These are phyloP conservation scores for Pseudocercospora crystallina DNA, from an alignment of 2,329 filamentous ascomycete genomes.

Conservation along the genomic window DNA sequence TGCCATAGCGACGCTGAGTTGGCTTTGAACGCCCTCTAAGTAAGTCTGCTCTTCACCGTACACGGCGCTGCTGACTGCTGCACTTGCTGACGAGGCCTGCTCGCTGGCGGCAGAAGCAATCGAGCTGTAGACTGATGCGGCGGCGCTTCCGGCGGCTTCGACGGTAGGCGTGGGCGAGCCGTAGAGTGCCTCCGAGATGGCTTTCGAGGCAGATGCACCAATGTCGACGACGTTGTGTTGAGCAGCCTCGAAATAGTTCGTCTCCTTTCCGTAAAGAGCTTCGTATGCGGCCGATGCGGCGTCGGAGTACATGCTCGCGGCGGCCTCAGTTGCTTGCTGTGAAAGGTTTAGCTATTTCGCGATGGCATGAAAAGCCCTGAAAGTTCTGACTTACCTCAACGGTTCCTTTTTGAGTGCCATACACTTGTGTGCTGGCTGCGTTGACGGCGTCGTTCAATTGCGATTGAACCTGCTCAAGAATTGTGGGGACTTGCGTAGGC, in stretches of 20 bases:
- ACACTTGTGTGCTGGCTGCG: conserved; percentile 58
- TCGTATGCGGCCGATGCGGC: conserved; percentile 36
- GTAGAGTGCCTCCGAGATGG: conserved; percentile 58
- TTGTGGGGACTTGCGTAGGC: conserved; percentile 57
- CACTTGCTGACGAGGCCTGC: conserved; percentile 47
- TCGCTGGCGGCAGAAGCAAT: conserved; percentile 48
- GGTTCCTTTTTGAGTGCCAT: conserved; percentile 56
- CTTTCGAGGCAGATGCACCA: conserved; percentile 55
- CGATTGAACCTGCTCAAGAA: conserved; percentile 56
- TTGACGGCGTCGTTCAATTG: conserved; percentile 60
- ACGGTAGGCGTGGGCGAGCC: conserved; percentile 52
- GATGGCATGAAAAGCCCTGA: not conserved
- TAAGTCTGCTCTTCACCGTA: conserved; percentile 55
- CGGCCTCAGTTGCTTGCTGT: conserved; percentile 54
- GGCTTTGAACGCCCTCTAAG: conserved; percentile 45
- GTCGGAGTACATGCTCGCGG: conserved; percentile 51
- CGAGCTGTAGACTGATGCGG: conserved; percentile 46
- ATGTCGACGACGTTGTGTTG: conserved; percentile 55
- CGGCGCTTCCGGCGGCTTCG: conserved; percentile 47
- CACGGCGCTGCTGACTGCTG: conserved; percentile 44
- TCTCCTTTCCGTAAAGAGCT: conserved; percentile 57
- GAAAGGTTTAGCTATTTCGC: conserved; percentile 6
- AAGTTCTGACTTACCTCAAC: conserved; percentile 41
- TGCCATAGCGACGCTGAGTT: conserved; percentile 43
- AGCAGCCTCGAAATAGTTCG: conserved; percentile 54